These are phyloP conservation scores for Lepidium campestre DNA, from an alignment of 441 rosid genomes.

Conservation along the genomic window DNA sequence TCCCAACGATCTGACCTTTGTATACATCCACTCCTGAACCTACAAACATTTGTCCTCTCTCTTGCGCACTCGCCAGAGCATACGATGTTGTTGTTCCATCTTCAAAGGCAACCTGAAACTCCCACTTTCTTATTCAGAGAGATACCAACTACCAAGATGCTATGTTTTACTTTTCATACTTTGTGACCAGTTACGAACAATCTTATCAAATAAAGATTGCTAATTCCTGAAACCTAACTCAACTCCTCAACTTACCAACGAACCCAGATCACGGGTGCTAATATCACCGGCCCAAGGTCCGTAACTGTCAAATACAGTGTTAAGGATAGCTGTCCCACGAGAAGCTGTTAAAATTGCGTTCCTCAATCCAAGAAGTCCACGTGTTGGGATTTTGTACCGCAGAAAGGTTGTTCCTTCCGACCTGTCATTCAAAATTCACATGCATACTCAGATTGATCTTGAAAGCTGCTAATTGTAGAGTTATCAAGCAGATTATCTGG, in stretches of 20 bases:
- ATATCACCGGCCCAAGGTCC: constrained; percentile 96
- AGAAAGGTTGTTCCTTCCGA: constrained; percentile 81
- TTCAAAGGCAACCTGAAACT: constrained; percentile 85
- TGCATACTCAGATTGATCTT: constrained; percentile 8
- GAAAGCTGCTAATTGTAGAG: neutral
- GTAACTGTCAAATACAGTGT: constrained; percentile 84
- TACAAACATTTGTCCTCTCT: constrained; percentile 92
- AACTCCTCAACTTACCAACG: constrained; percentile 56
- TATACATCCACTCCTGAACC: constrained; percentile 77
- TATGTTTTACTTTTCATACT: neutral
- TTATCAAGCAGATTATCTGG: neutral
- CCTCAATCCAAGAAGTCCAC: constrained; percentile 96
- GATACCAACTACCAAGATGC: neutral
- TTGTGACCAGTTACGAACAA: neutral
- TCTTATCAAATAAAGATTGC: neutral
- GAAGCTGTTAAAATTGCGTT: constrained; percentile 96
- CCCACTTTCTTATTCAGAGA: constrained; percentile 12
- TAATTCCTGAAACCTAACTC: neutral
- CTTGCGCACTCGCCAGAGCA: constrained; percentile 81
- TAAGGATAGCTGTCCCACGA: constrained; percentile 93
- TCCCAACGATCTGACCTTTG: constrained; percentile 90
- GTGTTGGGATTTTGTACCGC: constrained; percentile 87
- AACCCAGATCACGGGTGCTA: constrained; percentile 78
- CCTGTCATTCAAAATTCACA: constrained; percentile 35
- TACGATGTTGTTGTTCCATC: constrained; percentile 80